phyloP scores from a whole-genome alignment of 1,284 basidiomycete genomes.

The Sparassis latifolia region DNA sequence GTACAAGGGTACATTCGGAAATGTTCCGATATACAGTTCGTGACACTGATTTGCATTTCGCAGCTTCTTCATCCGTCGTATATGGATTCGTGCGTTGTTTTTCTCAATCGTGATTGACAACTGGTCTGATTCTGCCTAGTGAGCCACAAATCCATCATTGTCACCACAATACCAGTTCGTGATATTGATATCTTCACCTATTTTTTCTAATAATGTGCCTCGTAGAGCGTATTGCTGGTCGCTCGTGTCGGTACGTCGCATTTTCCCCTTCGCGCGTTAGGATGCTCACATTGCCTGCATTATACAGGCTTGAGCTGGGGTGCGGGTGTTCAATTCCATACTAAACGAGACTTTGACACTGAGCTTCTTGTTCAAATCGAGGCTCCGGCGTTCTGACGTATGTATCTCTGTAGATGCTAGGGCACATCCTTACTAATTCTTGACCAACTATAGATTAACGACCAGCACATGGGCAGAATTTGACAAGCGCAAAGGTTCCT shows the following conservation, averaged over 20 bases:
- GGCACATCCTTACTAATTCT: neutral
- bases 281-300: too few species aligned
- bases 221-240: too few species aligned
- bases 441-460: neutral
- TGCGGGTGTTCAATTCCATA: too few species aligned
- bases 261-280: too few species aligned
- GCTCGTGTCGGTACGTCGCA: too few species aligned
- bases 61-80: constrained; percentile 6
- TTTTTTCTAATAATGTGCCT: too few species aligned
- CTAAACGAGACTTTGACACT: too few species aligned
- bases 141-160: neutral
- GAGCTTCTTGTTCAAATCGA: neutral
- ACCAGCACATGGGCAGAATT: neutral
- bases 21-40: neutral
- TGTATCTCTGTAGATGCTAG: neutral
- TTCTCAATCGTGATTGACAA: too few species aligned
- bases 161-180: neutral
- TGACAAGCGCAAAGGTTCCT: neutral
- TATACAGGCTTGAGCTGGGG: too few species aligned
- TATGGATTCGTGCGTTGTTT: constrained; percentile 5
- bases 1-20: constrained; percentile 2
- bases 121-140: neutral
- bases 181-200: neutral
- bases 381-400: constrained; percentile 1
- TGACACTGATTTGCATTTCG: neutral